Conservation (phyloP, 305 asterid genomes). For the Fraxinus velutina region DNA sequence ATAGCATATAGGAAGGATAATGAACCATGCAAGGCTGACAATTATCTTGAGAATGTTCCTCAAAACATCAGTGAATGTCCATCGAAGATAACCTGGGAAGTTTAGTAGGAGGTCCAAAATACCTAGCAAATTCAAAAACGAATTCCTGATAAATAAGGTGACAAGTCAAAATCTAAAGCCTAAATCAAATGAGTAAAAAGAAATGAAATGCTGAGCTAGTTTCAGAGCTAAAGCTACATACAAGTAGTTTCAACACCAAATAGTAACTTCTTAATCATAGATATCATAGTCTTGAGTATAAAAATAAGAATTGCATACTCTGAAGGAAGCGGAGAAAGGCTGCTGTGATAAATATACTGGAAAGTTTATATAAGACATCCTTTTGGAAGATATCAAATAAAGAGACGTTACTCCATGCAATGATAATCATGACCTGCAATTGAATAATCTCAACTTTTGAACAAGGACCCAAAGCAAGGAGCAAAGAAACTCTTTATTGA, state of each 20-base stretch:
- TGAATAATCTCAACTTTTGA: constrained; percentile 26
- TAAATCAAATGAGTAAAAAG: constrained; percentile 17
- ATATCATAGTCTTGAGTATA: not conserved
- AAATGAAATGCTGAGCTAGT: not conserved
- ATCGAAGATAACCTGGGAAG: constrained; percentile 91
- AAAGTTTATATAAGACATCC: constrained; percentile 51
- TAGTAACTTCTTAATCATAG: not conserved
- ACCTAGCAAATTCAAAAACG: constrained; percentile 50
- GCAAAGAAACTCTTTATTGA: not conserved
- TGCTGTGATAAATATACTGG: constrained; percentile 95
- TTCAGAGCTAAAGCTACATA: not conserved
- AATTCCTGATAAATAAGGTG: constrained; percentile 22
- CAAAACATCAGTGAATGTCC: constrained; percentile 72
- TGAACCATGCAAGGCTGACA: constrained; percentile 79
- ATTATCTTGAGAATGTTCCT: constrained; percentile 76
- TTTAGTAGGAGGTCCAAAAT: constrained; percentile 77
- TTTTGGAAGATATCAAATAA: constrained; percentile 57
- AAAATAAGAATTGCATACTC: constrained; percentile 52
- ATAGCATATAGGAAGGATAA: constrained; percentile 75
- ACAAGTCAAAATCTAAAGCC: constrained; percentile 18
- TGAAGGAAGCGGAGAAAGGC: constrained; percentile 84
- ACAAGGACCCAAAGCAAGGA: constrained; percentile 25
- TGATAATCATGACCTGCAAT: constrained; percentile 69
- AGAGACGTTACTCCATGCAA: constrained; percentile 80
- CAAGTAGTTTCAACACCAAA: not conserved